Base-by-base conservation (phyloP, 2,329 filamentous ascomycete genomes). In the Fusarium pseudocircinatum region DNA sequence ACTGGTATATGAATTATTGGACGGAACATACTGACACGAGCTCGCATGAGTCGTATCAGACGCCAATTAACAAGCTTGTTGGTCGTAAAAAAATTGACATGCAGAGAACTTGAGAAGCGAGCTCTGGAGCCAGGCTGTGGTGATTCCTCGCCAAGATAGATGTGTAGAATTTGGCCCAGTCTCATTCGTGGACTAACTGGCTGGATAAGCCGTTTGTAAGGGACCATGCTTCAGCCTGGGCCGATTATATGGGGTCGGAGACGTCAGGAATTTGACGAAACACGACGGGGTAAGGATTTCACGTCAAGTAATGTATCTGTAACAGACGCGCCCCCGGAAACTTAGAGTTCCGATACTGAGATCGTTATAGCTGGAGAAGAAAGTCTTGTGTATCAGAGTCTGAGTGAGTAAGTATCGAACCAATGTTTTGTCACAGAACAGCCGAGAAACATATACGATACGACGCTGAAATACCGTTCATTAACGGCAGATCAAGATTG, bases 181-280 rank as follows among this genome's bases (percentile, higher is more conserved):
- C 49, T 68, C 63, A 73, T 74, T 77, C 68, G 69, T 77, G 73
- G 73, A 73, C 74, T 69, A 72, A 74, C 24, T 52, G 26, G 18
- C 13, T 43, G 37, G 54, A 39, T 49, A 50, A 36, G 70, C 67
- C 44, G 60, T 59, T 56, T 40, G 37, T 42, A 70, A 44, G 70
- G 59, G 63, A 24, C 40, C 39, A 57, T 63, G 71, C 68, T 54
- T 70, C 54, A 52, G 58, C 61, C 49, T 60, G 70, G 61, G 63
- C 34, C 47, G 49, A 62, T 71, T 42, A 66, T 72, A 73, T 63
- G 71, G 72, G 68, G 63, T 57, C 49, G 57, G 58, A 66, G 58
- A 74, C 59, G 57, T 62, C 68, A 52, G 63, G 60, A 69, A 72
- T 50, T 39, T 42, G 47, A 66, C 68, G 71, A 74, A 74, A 74